These are phyloP conservation scores for Saccharomycopsis hybrid DNA, from an alignment of 1,139 yeast genomes.

Conservation along the genomic window DNA sequence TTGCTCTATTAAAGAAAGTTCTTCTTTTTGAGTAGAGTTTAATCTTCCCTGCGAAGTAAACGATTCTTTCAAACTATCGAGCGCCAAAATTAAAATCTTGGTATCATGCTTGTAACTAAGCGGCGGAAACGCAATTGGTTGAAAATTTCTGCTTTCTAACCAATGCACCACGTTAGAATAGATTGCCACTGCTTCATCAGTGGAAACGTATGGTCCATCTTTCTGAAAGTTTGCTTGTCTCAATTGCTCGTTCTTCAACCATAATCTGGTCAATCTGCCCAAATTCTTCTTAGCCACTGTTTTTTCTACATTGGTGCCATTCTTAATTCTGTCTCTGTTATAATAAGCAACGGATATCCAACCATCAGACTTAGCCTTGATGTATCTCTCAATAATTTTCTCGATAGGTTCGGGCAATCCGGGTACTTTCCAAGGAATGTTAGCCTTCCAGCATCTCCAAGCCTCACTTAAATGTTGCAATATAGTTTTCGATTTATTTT, in stretches of 20 bases:
- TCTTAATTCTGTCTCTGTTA: conserved; percentile 79
- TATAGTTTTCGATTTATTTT: conserved; percentile 79
- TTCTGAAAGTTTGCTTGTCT: conserved; percentile 74
- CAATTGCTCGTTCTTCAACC: conserved; percentile 91
- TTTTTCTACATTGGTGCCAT: conserved; percentile 89
- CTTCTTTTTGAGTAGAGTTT: conserved; percentile 86
- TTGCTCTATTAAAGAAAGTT: conserved; percentile 86
- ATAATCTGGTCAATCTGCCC: conserved; percentile 83
- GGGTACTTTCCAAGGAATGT: conserved; percentile 96
- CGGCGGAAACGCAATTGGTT: conserved; percentile 93
- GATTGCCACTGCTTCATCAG: conserved; percentile 82
- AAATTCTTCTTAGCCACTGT: conserved; percentile 89
- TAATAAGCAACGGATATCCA: conserved; percentile 94
- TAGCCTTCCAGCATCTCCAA: conserved; percentile 99
- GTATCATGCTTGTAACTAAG: conserved; percentile 89
- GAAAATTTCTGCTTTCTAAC: conserved; percentile 81
- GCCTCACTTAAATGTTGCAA: conserved; percentile 95
- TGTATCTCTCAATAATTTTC: conserved; percentile 77
- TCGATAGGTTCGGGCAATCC: conserved; percentile 92
- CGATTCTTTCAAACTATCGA: conserved; percentile 80
- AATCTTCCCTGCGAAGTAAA: conserved; percentile 79
- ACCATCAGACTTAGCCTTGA: conserved; percentile 93
- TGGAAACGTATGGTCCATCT: conserved; percentile 82
- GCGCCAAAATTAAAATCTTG: conserved; percentile 77
- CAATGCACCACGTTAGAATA: conserved; percentile 87